Conservation (phyloP, 2,329 filamentous ascomycete species). For the Alternaria brassicae region DNA sequence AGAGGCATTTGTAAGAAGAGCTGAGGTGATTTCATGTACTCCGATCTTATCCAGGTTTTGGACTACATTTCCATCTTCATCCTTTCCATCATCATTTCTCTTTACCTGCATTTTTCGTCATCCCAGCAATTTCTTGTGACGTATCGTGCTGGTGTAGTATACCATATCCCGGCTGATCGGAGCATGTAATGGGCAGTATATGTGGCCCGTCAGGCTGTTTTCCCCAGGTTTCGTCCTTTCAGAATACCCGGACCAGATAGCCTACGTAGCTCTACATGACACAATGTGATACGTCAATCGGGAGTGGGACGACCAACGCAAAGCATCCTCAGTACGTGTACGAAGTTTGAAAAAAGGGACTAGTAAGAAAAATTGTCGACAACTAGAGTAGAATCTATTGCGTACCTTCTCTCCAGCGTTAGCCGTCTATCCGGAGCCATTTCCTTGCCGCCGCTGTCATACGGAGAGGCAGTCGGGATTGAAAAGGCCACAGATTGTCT, state of each 20-base stretch:
- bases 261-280: constrained; percentile 16
- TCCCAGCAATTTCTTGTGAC: background rate
- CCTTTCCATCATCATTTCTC: background rate
- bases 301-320: constrained; percentile 11
- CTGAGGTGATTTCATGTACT: constrained; percentile 15
- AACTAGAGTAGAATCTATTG: background rate
- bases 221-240: background rate
- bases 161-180: background rate
- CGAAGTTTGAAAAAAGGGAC: constrained; percentile 18
- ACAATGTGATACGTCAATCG: constrained; percentile 26
- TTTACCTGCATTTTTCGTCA: background rate
- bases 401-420: constrained; percentile 12
- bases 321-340: constrained; percentile 13
- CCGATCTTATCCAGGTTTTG: background rate
- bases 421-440: constrained; percentile 13
- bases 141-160: background rate
- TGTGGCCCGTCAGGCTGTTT: background rate
- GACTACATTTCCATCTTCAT: background rate
- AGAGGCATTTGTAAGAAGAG: constrained; percentile 19
- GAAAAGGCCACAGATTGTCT: constrained; percentile 27
- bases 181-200: no score
- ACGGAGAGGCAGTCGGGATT: constrained; percentile 13
- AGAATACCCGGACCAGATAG: constrained; percentile 16
- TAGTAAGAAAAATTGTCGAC: constrained; percentile 2
- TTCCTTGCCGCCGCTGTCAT: constrained; percentile 17